These are phyloP conservation scores for Triadica sebifera DNA, from an alignment of 345 rosid species.

Conservation along the genomic window DNA sequence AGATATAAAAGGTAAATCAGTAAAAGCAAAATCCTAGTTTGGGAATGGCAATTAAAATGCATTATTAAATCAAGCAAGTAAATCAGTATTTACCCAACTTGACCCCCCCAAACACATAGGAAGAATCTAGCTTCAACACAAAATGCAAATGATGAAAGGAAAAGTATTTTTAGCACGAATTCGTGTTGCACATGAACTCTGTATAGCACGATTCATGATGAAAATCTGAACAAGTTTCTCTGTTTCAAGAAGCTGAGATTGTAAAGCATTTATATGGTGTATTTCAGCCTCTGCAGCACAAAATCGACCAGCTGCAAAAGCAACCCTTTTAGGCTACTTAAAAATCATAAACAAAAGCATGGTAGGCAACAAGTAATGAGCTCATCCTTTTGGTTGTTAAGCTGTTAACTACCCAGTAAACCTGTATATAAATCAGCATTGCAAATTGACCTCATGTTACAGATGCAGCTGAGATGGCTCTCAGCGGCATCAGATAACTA, in stretches of 20 bases:
- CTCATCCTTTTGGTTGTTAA: constrained; percentile 4
- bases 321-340: not conserved
- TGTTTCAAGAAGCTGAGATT: not conserved
- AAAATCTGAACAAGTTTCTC: not conserved
- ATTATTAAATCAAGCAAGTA: not conserved
- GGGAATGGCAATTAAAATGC: not conserved
- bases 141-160: too few species aligned
- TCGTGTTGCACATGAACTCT: too few species aligned
- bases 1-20: constrained; percentile 1
- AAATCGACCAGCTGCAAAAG: not conserved
- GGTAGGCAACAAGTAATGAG: constrained; percentile 1
- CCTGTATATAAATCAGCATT: constrained; percentile 5
- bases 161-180: too few species aligned
- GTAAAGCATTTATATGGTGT: constrained; percentile 5
- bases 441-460: constrained; percentile 2
- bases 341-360: not conserved
- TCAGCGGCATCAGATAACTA: not conserved
- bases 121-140: too few species aligned
- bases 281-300: not conserved
- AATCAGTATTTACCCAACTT: not conserved
- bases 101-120: not conserved
- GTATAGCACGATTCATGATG: too few species aligned
- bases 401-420: not conserved
- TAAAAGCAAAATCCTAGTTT: not conserved
- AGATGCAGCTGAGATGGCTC: constrained; percentile 5